Conservation (phyloP, 1,139 yeast genomes). For the Taiozyma sp. region DNA sequence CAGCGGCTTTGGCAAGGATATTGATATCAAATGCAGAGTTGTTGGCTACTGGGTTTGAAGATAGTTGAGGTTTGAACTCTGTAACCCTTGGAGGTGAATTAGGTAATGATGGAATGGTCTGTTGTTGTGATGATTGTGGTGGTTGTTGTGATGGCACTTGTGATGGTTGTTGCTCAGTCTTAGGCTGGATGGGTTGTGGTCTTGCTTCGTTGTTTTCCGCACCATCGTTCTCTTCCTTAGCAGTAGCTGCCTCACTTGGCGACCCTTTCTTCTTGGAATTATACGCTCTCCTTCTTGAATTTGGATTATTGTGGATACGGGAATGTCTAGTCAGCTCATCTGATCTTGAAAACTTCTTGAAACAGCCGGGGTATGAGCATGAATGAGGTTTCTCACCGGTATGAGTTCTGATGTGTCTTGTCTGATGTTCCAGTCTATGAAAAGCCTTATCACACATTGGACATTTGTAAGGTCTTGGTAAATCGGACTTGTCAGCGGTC, state of each 20-base stretch:
- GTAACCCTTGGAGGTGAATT: slow-evolving; percentile 20
- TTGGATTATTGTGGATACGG: slow-evolving; percentile 81
- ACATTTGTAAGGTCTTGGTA: slow-evolving; percentile 69
- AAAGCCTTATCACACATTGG: slow-evolving; percentile 90
- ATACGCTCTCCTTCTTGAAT: slow-evolving; percentile 45
- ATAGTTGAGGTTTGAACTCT: slow-evolving; percentile 11
- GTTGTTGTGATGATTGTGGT: slow-evolving; percentile 1
- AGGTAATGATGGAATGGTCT: slow-evolving; percentile 20
- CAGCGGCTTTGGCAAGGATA: slow-evolving; percentile 75
- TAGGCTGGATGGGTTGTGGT: not conserved
- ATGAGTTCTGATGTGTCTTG: slow-evolving; percentile 90
- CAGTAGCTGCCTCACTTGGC: slow-evolving; percentile 1
- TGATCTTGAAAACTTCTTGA: slow-evolving; percentile 76
- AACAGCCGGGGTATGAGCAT: slow-evolving; percentile 83
- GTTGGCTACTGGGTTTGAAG: slow-evolving; percentile 1
- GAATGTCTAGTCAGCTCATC: slow-evolving; percentile 91
- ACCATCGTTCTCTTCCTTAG: not conserved
- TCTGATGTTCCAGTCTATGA: slow-evolving; percentile 88
- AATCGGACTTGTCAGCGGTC: slow-evolving; percentile 10
- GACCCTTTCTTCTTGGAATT: slow-evolving; percentile 22
- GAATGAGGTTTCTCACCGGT: slow-evolving; percentile 95
- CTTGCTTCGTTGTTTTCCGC: not conserved
- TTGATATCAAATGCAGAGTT: slow-evolving; percentile 54
- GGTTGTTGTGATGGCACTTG: slow-evolving; percentile 3
- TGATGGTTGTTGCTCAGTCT: not conserved